Base-by-base conservation (phyloP, 1,284 basidiomycete species). In the Phaffia rhodozyma region DNA sequence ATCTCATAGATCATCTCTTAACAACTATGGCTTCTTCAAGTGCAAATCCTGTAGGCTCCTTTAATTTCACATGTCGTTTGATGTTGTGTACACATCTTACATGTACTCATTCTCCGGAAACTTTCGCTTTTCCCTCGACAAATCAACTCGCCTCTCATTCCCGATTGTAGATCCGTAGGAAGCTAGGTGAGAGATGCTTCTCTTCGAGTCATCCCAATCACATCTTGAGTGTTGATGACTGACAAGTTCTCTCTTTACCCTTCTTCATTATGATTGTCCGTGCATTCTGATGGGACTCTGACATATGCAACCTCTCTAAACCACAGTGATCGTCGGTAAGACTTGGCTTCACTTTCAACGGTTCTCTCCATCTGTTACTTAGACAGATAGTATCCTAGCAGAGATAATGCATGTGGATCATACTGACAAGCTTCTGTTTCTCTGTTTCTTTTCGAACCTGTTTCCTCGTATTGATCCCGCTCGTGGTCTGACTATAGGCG, bases 401-500 rank as follows among this genome's bases (percentile, higher is more conserved):
- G 30, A n/a, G 29, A 3, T 23, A 23, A 18, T 30, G 13, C 51
- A 25, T 61, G 13, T n/a, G 11, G 53, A 38, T 27, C 16, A 50
- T 30, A 16, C 56, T 52, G 29, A 38, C 29, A 25, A 58, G 27
- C 9, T 34, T 38, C 27, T 27, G 53, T 34, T 29, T 27, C 25
- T 50, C 5, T 32, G 43, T 23, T 32, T 49, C 18, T 18, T 43
- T 58, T 51, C 34, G n/a, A 30, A 29, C 43, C n/a, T 57, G 34
- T 29, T 58, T 13, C 27, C 50, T 13, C 30, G 34, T 11, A 27
- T 32, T 43, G 43, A 38, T 38, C 29, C 7, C 21, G 38, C 23
- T 21, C 34, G 50, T 23, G 43, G 7, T 21, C 43, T 63, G 43
- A 58, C 48, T 32, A 51, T 51, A 54, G 92, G 92, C 69, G 91